Evolutionary conservation across 306 rosid genomes (phyloP).

Genomic region (Trichosanthes truncata): DNA sequence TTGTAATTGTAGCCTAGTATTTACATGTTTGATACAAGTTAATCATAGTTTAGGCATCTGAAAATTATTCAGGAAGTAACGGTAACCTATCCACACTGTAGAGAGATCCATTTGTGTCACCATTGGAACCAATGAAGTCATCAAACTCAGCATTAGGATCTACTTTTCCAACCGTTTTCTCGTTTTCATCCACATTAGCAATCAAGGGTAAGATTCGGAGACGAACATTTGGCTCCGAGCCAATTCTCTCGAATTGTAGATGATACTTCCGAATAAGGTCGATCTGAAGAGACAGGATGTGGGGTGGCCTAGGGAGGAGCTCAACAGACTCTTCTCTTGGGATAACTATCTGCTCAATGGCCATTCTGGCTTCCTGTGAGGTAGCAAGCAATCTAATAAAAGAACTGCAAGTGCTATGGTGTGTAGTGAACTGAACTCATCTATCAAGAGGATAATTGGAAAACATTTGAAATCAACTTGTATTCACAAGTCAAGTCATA

Average conservation of each 20-base stretch:
- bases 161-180: conserved; percentile 8
- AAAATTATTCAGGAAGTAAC: conserved; percentile 51
- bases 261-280: conserved; percentile 62
- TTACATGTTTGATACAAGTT: not conserved
- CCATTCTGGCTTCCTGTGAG: conserved; percentile 83
- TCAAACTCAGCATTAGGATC: conserved; percentile 26
- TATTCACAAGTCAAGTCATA: not conserved
- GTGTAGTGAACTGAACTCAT: not conserved
- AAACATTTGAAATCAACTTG: not conserved
- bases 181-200: conserved; percentile 18
- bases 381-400: not conserved
- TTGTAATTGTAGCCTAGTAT: not conserved
- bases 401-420: not conserved
- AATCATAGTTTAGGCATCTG: not conserved
- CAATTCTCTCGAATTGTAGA: conserved; percentile 42
- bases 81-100: conserved; percentile 46
- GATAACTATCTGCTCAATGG: conserved; percentile 69
- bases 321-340: conserved; percentile 71
- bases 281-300: conserved; percentile 48
- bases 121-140: conserved; percentile 35
- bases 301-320: conserved; percentile 66
- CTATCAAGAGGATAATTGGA: not conserved
- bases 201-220: conserved; percentile 60
- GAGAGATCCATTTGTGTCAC: conserved; percentile 37
- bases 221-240: conserved; percentile 26